A percentile compares a stretch with the other conserved stretches of the same genome.
Conservation (phyloP, 2,329 filamentous ascomycete genomes). For the Colletotrichum lentis region DNA sequence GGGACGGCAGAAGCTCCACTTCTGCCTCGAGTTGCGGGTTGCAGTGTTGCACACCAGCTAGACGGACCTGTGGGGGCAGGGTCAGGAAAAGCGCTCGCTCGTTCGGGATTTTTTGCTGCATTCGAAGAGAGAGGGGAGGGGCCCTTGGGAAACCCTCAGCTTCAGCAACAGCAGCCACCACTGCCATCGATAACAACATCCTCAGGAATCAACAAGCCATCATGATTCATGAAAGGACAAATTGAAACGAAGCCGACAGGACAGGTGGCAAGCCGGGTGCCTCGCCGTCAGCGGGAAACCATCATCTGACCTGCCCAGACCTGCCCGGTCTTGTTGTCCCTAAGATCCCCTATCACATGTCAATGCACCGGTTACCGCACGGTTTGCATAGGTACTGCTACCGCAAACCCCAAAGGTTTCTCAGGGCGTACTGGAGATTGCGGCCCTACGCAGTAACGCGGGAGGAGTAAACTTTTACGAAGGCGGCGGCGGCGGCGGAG, state of each 20-base stretch:
- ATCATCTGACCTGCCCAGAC: slow-evolving; percentile 15
- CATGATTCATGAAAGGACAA: slow-evolving; percentile 33
- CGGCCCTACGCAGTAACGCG: slow-evolving; percentile 15
- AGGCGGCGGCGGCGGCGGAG: slow-evolving; percentile 9
- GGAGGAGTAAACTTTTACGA: slow-evolving; percentile 1
- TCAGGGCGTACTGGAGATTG: neutral
- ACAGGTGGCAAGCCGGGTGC: slow-evolving; percentile 23
- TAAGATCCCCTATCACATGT: slow-evolving; percentile 33
- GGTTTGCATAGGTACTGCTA: neutral
- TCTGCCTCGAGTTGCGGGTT: slow-evolving; percentile 2
- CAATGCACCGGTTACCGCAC: slow-evolving; percentile 1
- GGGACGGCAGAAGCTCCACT: slow-evolving; percentile 18
- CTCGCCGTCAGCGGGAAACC: slow-evolving; percentile 3
- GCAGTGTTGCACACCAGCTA: too few relatives aligned
- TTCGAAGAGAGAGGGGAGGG: slow-evolving; percentile 21
- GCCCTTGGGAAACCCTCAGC: neutral
- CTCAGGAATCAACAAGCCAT: slow-evolving; percentile 9
- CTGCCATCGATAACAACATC: neutral
- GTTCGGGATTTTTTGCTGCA: slow-evolving; percentile 33
- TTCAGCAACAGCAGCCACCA: neutral
- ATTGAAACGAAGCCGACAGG: slow-evolving; percentile 25
- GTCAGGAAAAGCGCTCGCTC: slow-evolving; percentile 3
- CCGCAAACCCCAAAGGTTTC: slow-evolving; percentile 9
- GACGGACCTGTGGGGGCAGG: neutral
- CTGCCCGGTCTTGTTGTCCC: neutral